Conservation (phyloP, 257 asterid genomes). For the Rauvolfia tetraphylla region DNA sequence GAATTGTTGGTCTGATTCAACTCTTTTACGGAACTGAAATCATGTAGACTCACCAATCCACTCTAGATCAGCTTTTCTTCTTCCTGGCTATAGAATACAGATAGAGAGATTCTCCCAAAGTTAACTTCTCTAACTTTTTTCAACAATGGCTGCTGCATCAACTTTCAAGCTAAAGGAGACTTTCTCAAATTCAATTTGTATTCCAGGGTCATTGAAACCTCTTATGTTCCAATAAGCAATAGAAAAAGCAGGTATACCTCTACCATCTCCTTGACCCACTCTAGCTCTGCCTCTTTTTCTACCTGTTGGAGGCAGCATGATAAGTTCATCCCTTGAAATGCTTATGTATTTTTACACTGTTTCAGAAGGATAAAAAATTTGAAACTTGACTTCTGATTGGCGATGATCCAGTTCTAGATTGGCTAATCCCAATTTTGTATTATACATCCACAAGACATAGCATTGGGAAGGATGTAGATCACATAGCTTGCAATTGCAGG, state of each 20-base stretch:
- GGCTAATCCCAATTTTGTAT: background rate
- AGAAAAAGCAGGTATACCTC: background rate
- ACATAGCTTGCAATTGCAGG: background rate
- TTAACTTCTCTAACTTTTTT: too few relatives aligned
- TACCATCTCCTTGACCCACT: background rate
- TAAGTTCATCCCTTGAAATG: background rate
- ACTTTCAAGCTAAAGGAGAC: background rate
- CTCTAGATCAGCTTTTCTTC: too few relatives aligned
- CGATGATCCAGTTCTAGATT: background rate
- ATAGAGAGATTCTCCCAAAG: background rate
- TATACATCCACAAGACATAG: too few relatives aligned
- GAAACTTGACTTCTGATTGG: background rate
- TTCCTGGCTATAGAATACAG: too few relatives aligned
- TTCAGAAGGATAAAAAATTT: background rate
- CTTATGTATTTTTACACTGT: background rate
- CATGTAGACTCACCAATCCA: too few relatives aligned
- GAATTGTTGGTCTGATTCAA: too few relatives aligned
- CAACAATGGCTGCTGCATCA: background rate
- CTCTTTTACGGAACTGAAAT: too few relatives aligned
- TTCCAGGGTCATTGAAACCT: background rate
- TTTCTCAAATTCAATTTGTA: background rate
- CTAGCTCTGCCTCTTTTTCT: background rate
- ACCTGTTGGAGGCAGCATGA: background rate
- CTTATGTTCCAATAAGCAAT: background rate
- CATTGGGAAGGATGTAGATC: background rate